Evolutionary conservation across 768 basidiomycete genomes (phyloP), one percentile per base, ranked within the genome.

Genomic region (Mycena maculata): DNA sequence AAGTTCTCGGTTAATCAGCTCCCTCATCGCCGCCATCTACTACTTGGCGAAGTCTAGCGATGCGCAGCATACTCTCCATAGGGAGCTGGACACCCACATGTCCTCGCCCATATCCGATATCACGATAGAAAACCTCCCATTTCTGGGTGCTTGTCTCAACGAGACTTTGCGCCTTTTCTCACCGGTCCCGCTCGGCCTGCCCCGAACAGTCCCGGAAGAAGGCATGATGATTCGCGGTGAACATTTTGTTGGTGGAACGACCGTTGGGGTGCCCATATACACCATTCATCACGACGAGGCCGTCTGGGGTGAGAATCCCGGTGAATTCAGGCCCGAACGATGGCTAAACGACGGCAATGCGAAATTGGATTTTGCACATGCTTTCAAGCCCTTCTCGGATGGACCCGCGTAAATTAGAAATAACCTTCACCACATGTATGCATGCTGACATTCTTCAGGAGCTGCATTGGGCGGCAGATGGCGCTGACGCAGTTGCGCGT

Each of bases 21-120:
- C 89, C 15, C 88, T 88, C 10, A 90, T 90, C 65, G 90, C 89
- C 22, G 88, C 91, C 72, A 81, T 87, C 13, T 91, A 88, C 77
- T 84, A 88, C 73, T 81, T 91, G 65, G 86, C 88, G 0, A 74
- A 75, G 28, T 82, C 87, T 72, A 86, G 82, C 7, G 65, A 68
- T 12, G 85, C 80, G 8, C 86, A 90, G 70, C 73, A 76, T 53
- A 85, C 85, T 68, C 82, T 91, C 13, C 87, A 88, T 58, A 77
- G 77, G 45, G 90, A 91, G 65, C 83, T 91, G 13, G 89, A 91
- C 72, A 82, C 84, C 22, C 85, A 84, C 4, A 80, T 90, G 8
- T 79, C 75, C 23, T 77, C 84, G 52, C 65, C 72, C 6, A 83
- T 83, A 33, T 70, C 81, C n/a, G 76, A 79, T 10, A 86, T 75